phyloP scores from a whole-genome alignment of 2,329 filamentous ascomycete genomes.

The Aspergillus persii region DNA sequence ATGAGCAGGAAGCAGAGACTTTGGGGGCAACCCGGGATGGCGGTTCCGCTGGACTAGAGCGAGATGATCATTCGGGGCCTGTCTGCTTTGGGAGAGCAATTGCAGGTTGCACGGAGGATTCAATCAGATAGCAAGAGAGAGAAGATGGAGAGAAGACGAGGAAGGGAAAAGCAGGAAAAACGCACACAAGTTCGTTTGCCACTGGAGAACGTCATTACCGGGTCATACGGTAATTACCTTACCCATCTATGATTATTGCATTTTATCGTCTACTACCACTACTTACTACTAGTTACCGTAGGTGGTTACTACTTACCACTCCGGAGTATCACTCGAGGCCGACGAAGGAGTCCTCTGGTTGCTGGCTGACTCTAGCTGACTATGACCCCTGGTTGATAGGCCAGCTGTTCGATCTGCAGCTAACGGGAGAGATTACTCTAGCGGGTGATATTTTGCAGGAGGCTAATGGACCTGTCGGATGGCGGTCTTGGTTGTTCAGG shows the following conservation, averaged over 20 bases:
- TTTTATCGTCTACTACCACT: too few species aligned
- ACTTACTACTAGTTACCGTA: too few species aligned
- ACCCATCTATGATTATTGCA: too few species aligned
- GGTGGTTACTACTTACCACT: too few species aligned
- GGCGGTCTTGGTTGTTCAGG: too few species aligned
- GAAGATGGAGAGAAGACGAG: neutral
- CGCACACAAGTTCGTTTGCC: conserved; percentile 5
- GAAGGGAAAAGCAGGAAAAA: neutral
- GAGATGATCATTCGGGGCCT: conserved; percentile 4
- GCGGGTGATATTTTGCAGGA: neutral
- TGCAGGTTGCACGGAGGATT: neutral
- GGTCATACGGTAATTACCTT: too few species aligned
- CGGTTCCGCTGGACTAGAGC: conserved; percentile 21
- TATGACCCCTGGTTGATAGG: conserved; percentile 6
- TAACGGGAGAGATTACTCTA: conserved; percentile 13
- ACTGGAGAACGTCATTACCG: conserved; percentile 14
- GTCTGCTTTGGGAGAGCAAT: neutral
- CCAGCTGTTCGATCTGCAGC: conserved; percentile 14
- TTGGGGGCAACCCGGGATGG: conserved; percentile 19
- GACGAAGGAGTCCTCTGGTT: too few species aligned
- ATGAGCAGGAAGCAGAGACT: conserved; percentile 8
- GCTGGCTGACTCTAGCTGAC: neutral
- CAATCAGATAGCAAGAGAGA: neutral
- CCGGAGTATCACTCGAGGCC: too few species aligned
- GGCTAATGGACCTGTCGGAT: neutral